Evolutionary conservation across 1,284 basidiomycete genomes (phyloP), one percentile per base, ranked within the genome.

Genomic region (Grifola frondosa): DNA sequence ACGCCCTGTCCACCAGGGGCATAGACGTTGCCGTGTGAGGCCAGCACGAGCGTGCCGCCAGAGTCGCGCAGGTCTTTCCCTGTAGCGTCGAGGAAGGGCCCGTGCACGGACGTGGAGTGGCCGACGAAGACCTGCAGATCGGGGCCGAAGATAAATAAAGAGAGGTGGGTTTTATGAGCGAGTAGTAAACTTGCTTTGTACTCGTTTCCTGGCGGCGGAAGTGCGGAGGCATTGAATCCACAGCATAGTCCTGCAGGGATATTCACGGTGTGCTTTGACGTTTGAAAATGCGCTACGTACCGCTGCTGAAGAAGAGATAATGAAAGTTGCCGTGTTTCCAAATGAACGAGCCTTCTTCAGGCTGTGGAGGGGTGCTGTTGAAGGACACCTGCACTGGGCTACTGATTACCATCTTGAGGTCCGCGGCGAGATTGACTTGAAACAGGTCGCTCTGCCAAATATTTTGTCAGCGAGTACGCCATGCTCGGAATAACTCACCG

Each of bases 1-100:
- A 55, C 42, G 25, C 48, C 40, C 37, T 55, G 50, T 6, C 50
- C 48, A 12, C 51, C 54, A 4, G 51, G 54, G 2, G 48, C 52
- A 28, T 54, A 56, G 32, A 68, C 52, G 38, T 64, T 62, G 30
- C 54, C 66, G 48, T 65, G 66, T 17, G 60, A 63, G 22, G 52
- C 61, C 9, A 66, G 59, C 15, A 68, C 60, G 29, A 64, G 56
- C 9, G 60, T 61, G 17, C 64, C 66, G 23, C 59, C 56, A 5
- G 60, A 57, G 30, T 46, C 47, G 44, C 45, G 50, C 47, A 63
- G 37, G 20, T 57, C 51, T 15, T 42, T 46, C 4, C 63, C 62
- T 34, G 39, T 50, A 28, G 51, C 42, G 40, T 57, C 64, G 35
- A 59, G 45, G 50, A 63, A 67, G 2, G 63, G 62, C 0, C 66